A percentile compares a stretch with the other conserved stretches of the same genome.
Evolutionary conservation across 1,139 yeast genomes (phyloP).

Genomic region (Kluyveromyces sp.): DNA sequence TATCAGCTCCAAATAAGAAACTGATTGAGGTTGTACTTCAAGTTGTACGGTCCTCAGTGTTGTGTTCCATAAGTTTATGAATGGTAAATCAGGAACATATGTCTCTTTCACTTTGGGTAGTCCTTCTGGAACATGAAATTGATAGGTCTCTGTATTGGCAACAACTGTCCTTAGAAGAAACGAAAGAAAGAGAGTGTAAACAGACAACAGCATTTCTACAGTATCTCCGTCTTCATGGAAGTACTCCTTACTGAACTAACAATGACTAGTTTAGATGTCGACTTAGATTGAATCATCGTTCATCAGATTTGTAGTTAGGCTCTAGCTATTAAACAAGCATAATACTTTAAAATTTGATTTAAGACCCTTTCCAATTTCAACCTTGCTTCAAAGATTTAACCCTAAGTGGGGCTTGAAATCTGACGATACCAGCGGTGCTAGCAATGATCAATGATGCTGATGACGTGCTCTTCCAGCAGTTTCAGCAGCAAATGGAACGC

Average conservation of each 20-base stretch:
- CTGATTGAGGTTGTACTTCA: constrained; percentile 7
- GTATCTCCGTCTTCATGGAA: too few species aligned
- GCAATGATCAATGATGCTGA: constrained; percentile 1
- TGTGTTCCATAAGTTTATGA: neutral
- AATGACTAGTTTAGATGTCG: too few species aligned
- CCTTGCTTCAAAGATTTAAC: too few species aligned
- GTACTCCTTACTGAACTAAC: too few species aligned
- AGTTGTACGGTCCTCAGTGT: constrained; percentile 2
- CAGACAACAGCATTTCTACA: neutral
- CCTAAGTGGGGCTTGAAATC: too few species aligned
- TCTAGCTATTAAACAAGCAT: too few species aligned
- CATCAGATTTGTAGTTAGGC: too few species aligned
- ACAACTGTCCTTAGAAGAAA: neutral
- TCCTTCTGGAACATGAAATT: constrained; percentile 16
- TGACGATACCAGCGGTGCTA: too few species aligned
- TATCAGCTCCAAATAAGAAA: constrained; percentile 13
- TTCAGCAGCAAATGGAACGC: constrained; percentile 1
- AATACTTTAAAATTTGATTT: too few species aligned
- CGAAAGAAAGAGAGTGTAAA: neutral
- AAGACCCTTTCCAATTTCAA: too few species aligned
- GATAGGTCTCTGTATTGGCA: constrained; percentile 21
- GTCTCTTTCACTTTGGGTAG: constrained; percentile 7
- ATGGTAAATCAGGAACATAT: constrained; percentile 1
- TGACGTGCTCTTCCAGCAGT: constrained; percentile 1
- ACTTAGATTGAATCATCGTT: too few species aligned